Evolutionary conservation across 306 rosid species (phyloP), one percentile per base, ranked within the genome.

Genomic region (Castanea sativa): DNA sequence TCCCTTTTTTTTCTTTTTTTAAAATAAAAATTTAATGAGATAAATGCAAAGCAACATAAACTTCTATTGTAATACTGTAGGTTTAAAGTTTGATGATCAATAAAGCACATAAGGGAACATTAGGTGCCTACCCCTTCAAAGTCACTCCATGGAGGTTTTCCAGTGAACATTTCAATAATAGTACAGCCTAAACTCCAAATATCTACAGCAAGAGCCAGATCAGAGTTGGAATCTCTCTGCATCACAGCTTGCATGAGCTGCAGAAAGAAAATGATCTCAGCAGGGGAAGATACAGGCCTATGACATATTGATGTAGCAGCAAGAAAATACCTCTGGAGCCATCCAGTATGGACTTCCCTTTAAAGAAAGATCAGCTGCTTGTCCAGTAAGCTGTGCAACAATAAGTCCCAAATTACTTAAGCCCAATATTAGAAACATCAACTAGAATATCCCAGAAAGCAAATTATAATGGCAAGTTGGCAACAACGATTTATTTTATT

Each of bases 311-410:
- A 49, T 52, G 77, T 61, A 55, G 56, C 77, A 49, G 74, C 58
- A 80, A 79, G 75, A 76, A 71, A 75, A 55, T 90, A 96, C 99
- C 99, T 96, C 99, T 57, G 98, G 99, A 81, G 99, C 99, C 99
- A 96, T 93, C 99, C 99, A 96, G 82, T 93, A 96, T 63, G 99
- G 99, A 82, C 99, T 96, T 85, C 99, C 99, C 86, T 88, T 96
- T 55, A 96, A 43, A 80, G 99, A 96, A 77, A 96, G 98, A 81
- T 89, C 89, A 18, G 91, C 91, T 72, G 91, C 91, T 72, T 90
- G 96, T 55, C 97, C 98, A 55, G 92, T 89, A 64, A 96, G 88
- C 99, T 96, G 92, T 72, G 68, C 70, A 86, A 76, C 78, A 86
- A 55, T 71, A 85, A 52, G 84, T 81, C 51, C 57, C 69, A 73